Evolutionary conservation across 2,329 filamentous ascomycete genomes (phyloP), one percentile per base, ranked within the genome.

Genomic region (Elsinoe arachidis): DNA sequence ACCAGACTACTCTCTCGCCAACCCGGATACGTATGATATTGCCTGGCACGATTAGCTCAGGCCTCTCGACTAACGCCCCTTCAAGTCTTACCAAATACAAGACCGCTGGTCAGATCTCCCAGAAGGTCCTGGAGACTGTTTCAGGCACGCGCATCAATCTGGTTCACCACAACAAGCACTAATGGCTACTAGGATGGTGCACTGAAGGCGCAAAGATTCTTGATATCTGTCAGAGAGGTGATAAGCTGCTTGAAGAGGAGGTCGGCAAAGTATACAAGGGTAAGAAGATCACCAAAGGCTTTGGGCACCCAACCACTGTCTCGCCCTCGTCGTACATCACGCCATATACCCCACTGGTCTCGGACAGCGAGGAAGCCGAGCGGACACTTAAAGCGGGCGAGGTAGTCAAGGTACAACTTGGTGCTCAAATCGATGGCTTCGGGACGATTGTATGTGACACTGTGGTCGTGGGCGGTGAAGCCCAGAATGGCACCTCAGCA

Each of bases 41-140:
- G n/a, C 21, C 21, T 44, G 47, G 57, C 34, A 26, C 17, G 26
- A 17, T 33, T 47, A 38, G 17, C 14, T 26, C 43, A n/a, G 17
- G 44, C 38, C 35, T 89, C 95, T 73, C 91, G 95, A 65, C 84
- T 96, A 74, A 88, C 85, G 74, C 93, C 95, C 80, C 89, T 88
- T 88, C 95, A 73, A 96, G 90, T 68, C 82, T 99, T 68, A 97
- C 93, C 77, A 99, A 97, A 82, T 97, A 97, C 83, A 97, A 96
- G 85, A 91, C 88, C 64, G 93, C 93, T 58, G 92, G 88, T 62
- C 81, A 88, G 72, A 97, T 99, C 76, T 93, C 92, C 54, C 89
- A 96, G 74, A 96, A 92, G 79, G 92, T 95, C 66, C 84, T 99
- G 65, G 89, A 90, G 67, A 86, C 87, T 66, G 92, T 99, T 64